phyloP scores from a whole-genome alignment of 352 stramenopile genomes.

The Globisporangium ultimum region DNA sequence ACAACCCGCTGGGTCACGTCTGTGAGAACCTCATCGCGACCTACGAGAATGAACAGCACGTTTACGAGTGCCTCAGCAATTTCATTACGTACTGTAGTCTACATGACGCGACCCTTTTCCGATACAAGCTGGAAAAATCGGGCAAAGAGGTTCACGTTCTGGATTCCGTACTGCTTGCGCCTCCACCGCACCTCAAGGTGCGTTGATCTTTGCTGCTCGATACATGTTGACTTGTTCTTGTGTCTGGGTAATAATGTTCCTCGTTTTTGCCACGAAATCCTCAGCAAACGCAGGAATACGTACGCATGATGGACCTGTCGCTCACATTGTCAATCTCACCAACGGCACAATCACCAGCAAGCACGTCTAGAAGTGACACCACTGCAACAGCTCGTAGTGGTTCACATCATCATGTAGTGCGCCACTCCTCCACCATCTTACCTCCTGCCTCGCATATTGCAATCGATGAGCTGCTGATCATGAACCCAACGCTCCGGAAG shows the following conservation, averaged over 20 bases:
- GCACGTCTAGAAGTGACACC: background rate
- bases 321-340: conserved; percentile 15
- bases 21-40: conserved; percentile 61
- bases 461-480: conserved; percentile 24
- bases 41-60: conserved; percentile 70
- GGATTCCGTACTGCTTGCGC: conserved; percentile 46
- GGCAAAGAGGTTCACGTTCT: conserved; percentile 60
- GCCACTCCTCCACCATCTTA: background rate
- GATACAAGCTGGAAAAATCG: conserved; percentile 50
- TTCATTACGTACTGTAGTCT: conserved; percentile 54
- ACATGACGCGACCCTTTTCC: conserved; percentile 36
- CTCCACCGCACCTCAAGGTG: conserved; percentile 46
- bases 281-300: conserved; percentile 31
- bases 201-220: background rate
- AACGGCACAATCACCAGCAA: conserved; percentile 1
- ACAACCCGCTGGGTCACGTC: conserved; percentile 45
- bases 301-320: conserved; percentile 39
- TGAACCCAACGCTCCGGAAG: conserved; percentile 55
- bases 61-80: conserved; percentile 64
- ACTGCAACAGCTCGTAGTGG: background rate
- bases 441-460: background rate
- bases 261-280: background rate
- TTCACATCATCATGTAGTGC: background rate
- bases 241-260: background rate
- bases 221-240: background rate